Conservation (phyloP, 306 rosid species). For the Biancaea sappan region DNA sequence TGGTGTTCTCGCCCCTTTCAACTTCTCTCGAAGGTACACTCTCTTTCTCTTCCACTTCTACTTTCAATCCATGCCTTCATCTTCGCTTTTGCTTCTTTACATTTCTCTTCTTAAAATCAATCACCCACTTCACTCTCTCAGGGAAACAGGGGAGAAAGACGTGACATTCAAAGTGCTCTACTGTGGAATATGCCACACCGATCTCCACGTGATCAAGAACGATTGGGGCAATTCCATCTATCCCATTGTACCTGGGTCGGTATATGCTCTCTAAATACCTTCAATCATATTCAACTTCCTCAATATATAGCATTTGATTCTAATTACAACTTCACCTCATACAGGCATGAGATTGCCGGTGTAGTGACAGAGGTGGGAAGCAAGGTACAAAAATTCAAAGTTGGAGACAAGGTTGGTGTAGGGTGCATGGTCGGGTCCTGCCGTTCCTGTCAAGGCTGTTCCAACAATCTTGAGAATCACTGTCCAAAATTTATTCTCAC, state of each 20-base stretch:
- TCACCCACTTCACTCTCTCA: neutral
- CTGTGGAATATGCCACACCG: conserved; percentile 52
- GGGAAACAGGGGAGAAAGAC: conserved; percentile 34
- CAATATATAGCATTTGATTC: no score
- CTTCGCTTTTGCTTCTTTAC: neutral
- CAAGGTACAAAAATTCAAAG: conserved; percentile 41
- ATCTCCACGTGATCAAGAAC: conserved; percentile 38
- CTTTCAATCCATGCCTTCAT: neutral
- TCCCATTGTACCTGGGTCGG: conserved; percentile 55
- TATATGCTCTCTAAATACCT: no score
- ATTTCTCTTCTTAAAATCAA: no score
- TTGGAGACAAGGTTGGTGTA: conserved; percentile 52
- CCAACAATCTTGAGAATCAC: conserved; percentile 18
- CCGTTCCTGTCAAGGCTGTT: conserved; percentile 32
- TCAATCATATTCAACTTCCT: no score
- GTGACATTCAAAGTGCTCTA: conserved; percentile 40
- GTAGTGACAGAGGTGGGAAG: conserved; percentile 51
- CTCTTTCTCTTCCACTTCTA: no score
- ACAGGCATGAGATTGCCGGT: conserved; percentile 55
- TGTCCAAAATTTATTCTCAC: conserved; percentile 25
- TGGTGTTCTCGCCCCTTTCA: conserved; percentile 47
- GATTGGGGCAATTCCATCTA: conserved; percentile 33
- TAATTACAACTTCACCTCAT: no score
- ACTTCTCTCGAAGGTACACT: conserved; percentile 46
- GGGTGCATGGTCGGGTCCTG: conserved; percentile 51